Base-by-base conservation (phyloP, 306 rosid genomes). In the Phaseolus lunatus region DNA sequence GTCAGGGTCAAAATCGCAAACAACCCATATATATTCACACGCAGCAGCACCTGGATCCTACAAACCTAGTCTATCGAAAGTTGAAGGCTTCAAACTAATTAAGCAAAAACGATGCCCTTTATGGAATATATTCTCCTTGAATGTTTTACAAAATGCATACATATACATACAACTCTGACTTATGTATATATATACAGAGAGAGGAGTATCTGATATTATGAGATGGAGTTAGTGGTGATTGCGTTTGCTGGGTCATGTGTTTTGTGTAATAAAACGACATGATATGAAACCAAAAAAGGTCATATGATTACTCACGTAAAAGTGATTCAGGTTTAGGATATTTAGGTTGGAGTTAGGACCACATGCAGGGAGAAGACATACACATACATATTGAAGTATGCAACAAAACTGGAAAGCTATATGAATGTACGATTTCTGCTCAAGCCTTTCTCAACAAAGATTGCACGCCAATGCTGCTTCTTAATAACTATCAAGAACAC, bases 321-420 rank as follows among this genome's bases (percentile, higher is more conserved):
- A 83, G 70, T 47, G 67, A 66, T 54, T 47, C 41, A 59, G 45
- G 58, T 33, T 13, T 66, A 9, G 63, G 67, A 73, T 72, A 20
- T 26, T 73, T 64, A 58, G 11, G 43, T 56, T 31, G 48, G 56
- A 71, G 45, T 52, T 77, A 67, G 83, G 86, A 79, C 84, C 86
- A 83, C 75, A 68, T 16, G 58, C 57, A 69, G 3, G 54, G 29
- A 62, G 75, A 72, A 33, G 39, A 33, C 39, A 33, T 69, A 67
- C 70, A n/a, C n/a, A 67, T 33, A 67, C 70, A 67, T 35, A 78
- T 49, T 67, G 44, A 52, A 61, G 20, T 59, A 72, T 73, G 71
- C 80, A 69, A 70, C 41, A 49, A 59, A 72, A 79, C 24, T 35
- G 24, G 71, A 26, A 72, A 72, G 71, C 70, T 67, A 35, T 22